Evolutionary conservation across 148 eudicot genomes (phyloP).

Genomic region (Nepenthes mirabilis): DNA sequence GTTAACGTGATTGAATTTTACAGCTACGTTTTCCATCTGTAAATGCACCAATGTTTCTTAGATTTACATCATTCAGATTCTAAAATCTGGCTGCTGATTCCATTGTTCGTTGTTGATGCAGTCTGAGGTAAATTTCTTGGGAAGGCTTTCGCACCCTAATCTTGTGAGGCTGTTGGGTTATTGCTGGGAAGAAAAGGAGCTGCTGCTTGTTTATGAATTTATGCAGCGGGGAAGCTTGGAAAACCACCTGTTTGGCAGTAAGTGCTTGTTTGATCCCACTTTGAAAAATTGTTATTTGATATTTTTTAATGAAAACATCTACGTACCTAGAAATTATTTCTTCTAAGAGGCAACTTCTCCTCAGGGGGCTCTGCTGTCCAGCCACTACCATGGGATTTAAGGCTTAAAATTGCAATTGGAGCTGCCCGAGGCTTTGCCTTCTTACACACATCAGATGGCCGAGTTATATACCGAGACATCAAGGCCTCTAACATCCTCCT

Average conservation of each 20-base stretch:
- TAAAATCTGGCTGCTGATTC: neutral
- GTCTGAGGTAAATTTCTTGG: constrained; percentile 79
- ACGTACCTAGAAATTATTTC: neutral
- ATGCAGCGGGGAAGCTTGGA: constrained; percentile 84
- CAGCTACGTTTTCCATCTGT: no score
- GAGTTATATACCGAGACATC: constrained; percentile 66
- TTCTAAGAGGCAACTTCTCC: neutral
- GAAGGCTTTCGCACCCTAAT: constrained; percentile 80
- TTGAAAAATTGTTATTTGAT: neutral
- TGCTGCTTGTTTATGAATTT: constrained; percentile 73
- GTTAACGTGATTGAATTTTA: no score
- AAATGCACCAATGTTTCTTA: no score
- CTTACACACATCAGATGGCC: constrained; percentile 50
- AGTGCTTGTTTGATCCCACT: constrained; percentile 8
- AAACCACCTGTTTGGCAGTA: constrained; percentile 80
- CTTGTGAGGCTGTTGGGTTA: constrained; percentile 77
- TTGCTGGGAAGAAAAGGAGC: constrained; percentile 59
- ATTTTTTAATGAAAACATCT: neutral
- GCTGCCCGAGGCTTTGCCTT: constrained; percentile 77
- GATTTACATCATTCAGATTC: neutral
- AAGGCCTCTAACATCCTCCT: constrained; percentile 82
- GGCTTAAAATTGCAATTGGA: constrained; percentile 68
- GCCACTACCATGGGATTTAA: constrained; percentile 75
- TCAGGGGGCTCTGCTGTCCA: constrained; percentile 65
- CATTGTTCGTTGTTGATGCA: constrained; percentile 13